Base-by-base conservation (phyloP, 441 rosid species). In the Biscutella laevigata region DNA sequence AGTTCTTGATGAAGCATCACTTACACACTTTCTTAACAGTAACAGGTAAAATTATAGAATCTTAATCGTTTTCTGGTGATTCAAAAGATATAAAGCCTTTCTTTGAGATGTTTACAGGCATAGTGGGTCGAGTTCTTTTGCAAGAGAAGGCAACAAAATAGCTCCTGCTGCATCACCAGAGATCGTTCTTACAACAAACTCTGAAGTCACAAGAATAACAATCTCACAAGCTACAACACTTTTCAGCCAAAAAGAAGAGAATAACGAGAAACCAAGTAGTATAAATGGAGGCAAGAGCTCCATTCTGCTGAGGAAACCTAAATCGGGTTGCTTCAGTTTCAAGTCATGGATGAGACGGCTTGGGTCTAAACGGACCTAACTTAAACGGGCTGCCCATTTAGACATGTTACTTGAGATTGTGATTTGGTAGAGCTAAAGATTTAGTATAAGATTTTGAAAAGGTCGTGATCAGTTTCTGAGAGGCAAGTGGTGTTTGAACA, bases 101-200 rank as follows among this genome's bases (percentile, higher is more conserved):
- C n/a, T n/a, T n/a, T 26, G 32, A 9, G 3, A 19, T 57, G 26
- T 13, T 32, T 57, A 61, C 73, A 84, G 87, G 77, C 57, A 16
- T 29, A 45, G 66, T 28, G 82, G 80, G 66, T 75, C 81, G 28
- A 75, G 59, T 66, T 76, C 80, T 27, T 29, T 29, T 38, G 22
- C 71, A 5, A 72, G 73, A 71, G 97, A 86, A 65, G 72, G 80
- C 57, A 76, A 74, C 74, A 85, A 66, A 67, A 72, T 81, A 68
- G 83, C 80, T 39, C 91, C 77, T 4, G 80, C 74, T n/a, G n/a
- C n/a, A 27, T 71, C 84, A 19, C 84, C 79, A 0, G 77, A 70
- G 49, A 67, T 65, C 50, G 61, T 57, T 50, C 52, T 56, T 41
- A 40, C 73, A 10, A 14, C 13, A 34, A 56, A 19, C 14, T 43